Base-by-base conservation (phyloP, 352 stramenopile species). In the Phytophthora citrophthora region DNA sequence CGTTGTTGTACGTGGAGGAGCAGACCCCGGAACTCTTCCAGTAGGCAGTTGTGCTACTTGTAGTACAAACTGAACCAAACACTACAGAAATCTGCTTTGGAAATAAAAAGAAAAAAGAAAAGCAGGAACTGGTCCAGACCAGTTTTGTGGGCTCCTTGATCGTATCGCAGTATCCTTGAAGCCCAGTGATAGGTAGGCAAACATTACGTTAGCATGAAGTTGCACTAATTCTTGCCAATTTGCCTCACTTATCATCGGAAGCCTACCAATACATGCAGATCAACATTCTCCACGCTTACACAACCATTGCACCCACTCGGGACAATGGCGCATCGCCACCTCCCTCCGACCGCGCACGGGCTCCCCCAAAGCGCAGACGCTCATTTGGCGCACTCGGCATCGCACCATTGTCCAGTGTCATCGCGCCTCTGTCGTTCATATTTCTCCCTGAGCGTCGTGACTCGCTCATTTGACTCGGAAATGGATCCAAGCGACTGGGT, bases 11-110 rank as follows among this genome's bases (percentile, higher is more conserved):
- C 57, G 83, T 95, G 36, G 87, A 95, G 59, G 87, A 95, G 48
- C 87, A 95, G 64, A 95, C 87, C 13, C 87, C 85, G 13, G 87
- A 95, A 60, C 70, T 95, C 16, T 95, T 95, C 64, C 85, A 95
- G 29, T 32, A 32, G 29, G 29, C 29, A 32, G 7, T 11, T 32
- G 29, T 32, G 29, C 7, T 32, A 11, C 29, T 8, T 11, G 8
- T 32, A 32, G 29, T 32, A 32, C 8, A 0, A 11, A 0, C 29
- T 32, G 7, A 32, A 11, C 29, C 6, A 32, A 32, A 32, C 29
- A 12, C 29, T 32, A 9, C 29, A 32, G 26, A 29, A 6, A 7
- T 8, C 26, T 29, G 26, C 3, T 29, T 29, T 29, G 26, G 26
- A 29, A 29, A 29, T 9, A 29, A 9, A 29, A 29, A 29, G 7